A percentile compares a stretch with the other conserved stretches of the same genome.
Evolutionary conservation across 768 basidiomycete species (phyloP).

Genomic region (Rhizopogon roseolus): DNA sequence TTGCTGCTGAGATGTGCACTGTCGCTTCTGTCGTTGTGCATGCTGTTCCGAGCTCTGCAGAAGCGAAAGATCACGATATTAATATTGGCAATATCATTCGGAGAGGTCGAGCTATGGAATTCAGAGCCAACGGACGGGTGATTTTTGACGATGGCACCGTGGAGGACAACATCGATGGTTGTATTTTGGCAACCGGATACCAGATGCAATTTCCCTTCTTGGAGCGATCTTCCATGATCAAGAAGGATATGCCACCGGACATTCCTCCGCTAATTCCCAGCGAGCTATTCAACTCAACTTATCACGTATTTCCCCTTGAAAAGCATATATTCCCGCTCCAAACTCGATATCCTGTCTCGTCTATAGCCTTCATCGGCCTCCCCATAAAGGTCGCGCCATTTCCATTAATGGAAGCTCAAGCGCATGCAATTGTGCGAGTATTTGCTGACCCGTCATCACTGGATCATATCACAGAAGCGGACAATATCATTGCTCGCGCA

Average conservation of each 20-base stretch:
- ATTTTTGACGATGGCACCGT: slow-evolving; percentile 54
- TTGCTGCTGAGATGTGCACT: slow-evolving; percentile 21
- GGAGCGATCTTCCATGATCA: too few relatives aligned
- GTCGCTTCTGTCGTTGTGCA: slow-evolving; percentile 48
- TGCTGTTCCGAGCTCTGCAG: slow-evolving; percentile 36
- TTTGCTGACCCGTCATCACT: slow-evolving; percentile 51
- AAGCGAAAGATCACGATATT: background rate
- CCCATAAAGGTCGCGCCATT: slow-evolving; percentile 59
- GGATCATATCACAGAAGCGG: slow-evolving; percentile 42
- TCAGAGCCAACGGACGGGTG: slow-evolving; percentile 39
- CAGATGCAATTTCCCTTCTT: slow-evolving; percentile 18
- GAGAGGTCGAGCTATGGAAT: slow-evolving; percentile 39
- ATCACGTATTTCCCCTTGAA: slow-evolving; percentile 51
- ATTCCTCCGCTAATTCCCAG: too few relatives aligned
- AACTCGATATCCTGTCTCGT: slow-evolving; percentile 37
- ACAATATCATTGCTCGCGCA: slow-evolving; percentile 31
- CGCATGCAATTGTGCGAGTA: slow-evolving; percentile 51
- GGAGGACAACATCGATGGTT: slow-evolving; percentile 53
- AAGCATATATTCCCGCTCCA: slow-evolving; percentile 43
- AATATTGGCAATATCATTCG: slow-evolving; percentile 32
- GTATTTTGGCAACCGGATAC: slow-evolving; percentile 77
- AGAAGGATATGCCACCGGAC: too few relatives aligned
- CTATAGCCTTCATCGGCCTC: slow-evolving; percentile 65
- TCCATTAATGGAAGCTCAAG: slow-evolving; percentile 75
- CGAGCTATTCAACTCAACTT: too few relatives aligned